Conservation (phyloP, 495 filamentous ascomycete species). For the Penicillium turbatum region DNA sequence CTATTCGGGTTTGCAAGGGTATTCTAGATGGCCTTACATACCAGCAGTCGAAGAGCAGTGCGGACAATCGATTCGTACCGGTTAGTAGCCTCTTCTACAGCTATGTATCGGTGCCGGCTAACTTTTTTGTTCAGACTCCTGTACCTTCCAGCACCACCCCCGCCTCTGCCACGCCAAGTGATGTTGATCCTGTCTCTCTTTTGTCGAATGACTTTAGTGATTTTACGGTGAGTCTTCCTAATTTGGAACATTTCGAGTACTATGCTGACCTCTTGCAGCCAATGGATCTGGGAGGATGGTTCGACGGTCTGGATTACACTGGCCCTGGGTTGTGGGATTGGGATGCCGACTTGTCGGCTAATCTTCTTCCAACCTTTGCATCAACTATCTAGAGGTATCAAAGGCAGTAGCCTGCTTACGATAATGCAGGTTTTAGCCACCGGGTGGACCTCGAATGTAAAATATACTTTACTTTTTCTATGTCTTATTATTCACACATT, state of each 20-base stretch:
- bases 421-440: too few species aligned
- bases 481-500: too few species aligned
- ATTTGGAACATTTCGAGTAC: neutral
- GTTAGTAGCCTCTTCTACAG: constrained; percentile 4
- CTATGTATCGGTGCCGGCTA: neutral
- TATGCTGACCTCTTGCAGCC: constrained; percentile 27
- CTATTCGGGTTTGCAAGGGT: constrained; percentile 24
- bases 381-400: neutral
- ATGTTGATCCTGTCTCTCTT: constrained; percentile 29
- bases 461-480: too few species aligned
- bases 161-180: constrained; percentile 17
- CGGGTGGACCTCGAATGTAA: too few species aligned
- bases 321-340: constrained; percentile 35
- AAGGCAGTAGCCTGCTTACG: too few species aligned
- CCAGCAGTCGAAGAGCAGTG: constrained; percentile 20
- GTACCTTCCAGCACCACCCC: constrained; percentile 11
- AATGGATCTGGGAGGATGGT: constrained; percentile 34
- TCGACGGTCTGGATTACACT: constrained; percentile 28
- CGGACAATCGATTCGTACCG: constrained; percentile 8
- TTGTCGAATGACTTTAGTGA: constrained; percentile 25
- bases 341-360: constrained; percentile 29
- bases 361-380: constrained; percentile 9
- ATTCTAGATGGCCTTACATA: constrained; percentile 27
- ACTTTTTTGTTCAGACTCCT: constrained; percentile 7
- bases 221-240: constrained; percentile 26